phyloP scores from a whole-genome alignment of 2,329 filamentous ascomycete genomes.

The Claviceps lovelessii region DNA sequence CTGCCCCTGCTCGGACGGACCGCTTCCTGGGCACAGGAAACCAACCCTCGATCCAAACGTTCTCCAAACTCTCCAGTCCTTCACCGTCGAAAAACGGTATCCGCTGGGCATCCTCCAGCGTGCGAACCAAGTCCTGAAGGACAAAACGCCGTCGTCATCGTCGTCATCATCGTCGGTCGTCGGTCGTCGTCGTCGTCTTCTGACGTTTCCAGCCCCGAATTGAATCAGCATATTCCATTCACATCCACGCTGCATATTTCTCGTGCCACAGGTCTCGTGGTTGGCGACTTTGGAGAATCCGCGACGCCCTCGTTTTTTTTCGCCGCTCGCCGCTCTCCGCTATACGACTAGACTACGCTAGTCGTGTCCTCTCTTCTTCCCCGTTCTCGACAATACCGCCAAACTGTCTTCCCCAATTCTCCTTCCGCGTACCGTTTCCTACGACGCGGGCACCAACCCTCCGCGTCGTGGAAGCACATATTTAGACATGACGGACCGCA shows the following conservation, averaged over 20 bases:
- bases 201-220: neutral
- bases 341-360: neutral
- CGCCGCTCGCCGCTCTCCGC: constrained; percentile 3
- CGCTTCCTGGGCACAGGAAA: neutral
- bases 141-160: neutral
- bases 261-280: neutral
- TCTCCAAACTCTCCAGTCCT: constrained; percentile 1
- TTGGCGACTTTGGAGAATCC: constrained; percentile 1
- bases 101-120: neutral
- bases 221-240: neutral
- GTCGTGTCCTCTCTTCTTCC: constrained; percentile 5
- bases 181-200: neutral
- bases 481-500: constrained; percentile 45
- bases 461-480: constrained; percentile 46
- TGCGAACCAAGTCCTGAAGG: neutral
- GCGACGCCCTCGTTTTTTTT: constrained; percentile 1
- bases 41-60: neutral
- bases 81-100: neutral
- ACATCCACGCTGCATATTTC: neutral
- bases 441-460: constrained; percentile 66
- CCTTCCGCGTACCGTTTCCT: constrained; percentile 79
- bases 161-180: neutral
- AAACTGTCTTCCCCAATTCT: constrained; percentile 88
- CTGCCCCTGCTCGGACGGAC: neutral
- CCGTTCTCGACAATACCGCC: constrained; percentile 54